Conservation (phyloP, 2,329 filamentous ascomycete species). For the Gyromitra esculenta region DNA sequence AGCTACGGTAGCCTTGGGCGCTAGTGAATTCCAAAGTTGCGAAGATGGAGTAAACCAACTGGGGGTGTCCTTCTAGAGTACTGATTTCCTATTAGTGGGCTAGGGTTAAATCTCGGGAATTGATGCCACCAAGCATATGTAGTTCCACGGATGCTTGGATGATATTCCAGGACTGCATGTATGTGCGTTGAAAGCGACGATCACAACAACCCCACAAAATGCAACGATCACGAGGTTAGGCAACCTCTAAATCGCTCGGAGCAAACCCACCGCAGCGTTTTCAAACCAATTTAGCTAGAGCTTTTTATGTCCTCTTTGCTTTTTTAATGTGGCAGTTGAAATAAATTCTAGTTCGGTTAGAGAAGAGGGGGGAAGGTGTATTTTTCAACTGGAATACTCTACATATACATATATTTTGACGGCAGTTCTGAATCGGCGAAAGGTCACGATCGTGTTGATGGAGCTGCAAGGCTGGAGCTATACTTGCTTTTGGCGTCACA, state of each 20-base stretch:
- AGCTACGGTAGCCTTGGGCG: too few species aligned
- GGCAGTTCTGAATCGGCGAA: neutral
- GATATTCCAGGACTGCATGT: too few species aligned
- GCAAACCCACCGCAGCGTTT: neutral
- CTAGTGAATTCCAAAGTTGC: too few species aligned
- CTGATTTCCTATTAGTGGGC: too few species aligned
- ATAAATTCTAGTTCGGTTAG: neutral
- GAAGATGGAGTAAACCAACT: too few species aligned
- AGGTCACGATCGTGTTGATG: neutral
- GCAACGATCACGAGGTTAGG: neutral
- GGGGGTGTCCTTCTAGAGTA: too few species aligned
- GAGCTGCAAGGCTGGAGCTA: neutral
- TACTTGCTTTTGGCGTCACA: constrained; percentile 17
- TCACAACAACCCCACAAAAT: constrained; percentile 13
- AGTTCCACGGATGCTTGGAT: too few species aligned
- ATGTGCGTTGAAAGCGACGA: constrained; percentile 4
- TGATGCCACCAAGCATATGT: too few species aligned
- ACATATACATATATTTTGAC: neutral
- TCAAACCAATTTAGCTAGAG: neutral
- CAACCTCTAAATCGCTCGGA: neutral
- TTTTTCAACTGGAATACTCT: neutral
- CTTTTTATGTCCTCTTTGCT: neutral
- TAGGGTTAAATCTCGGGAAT: too few species aligned
- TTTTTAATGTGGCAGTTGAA: neutral
- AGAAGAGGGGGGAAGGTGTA: neutral